Evolutionary conservation across 345 rosid genomes (phyloP), one percentile per base, ranked within the genome.

Genomic region (Murraya koenigii): DNA sequence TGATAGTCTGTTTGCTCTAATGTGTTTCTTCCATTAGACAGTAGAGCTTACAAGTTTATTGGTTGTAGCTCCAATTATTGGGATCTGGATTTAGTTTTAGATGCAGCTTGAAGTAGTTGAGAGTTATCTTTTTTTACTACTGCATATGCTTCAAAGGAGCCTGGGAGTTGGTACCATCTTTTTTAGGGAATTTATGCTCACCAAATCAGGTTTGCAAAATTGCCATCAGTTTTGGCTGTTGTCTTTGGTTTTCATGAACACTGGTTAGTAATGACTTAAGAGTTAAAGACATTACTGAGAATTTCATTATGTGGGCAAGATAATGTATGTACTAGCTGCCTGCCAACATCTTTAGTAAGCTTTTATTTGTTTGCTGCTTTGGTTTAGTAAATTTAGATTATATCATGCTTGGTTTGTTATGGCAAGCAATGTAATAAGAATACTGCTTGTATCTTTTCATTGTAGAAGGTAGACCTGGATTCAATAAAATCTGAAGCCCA

Each of bases 1-100:
- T 72, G 9, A 22, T 60, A 39, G 14, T 78, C 80, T 69, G 69
- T 66, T 76, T 64, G 69, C 62, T 49, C 13, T 64, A 38, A 28
- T 20, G 6, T 8, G 49, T 47, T 76, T 66, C 39, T 65, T 70
- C 63, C 64, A 19, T 66, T 19, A 32, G 25, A 28, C 17, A 54
- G 44, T 49, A 35, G 65, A 55, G 26, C 66, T 9, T 72, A 52
- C 28, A 30, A 59, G 54, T 76, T 66, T 65, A 49, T 11, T 28
- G 25, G 77, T 35, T 71, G 75, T 60, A 56, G 62, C 74, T 39
- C 28, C 36, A 60, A 49, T 62, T 3, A 62, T 28, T 58, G 8
- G 77, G 56, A 82, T 49, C 71, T 28, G 26, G 33, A 63, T 60
- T 69, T 71, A 39, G 67, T 61, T 71, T 67, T 77, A 76, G 71